phyloP scores from a whole-genome alignment of 257 asterid genomes.

The Solanum appendiculatum region DNA sequence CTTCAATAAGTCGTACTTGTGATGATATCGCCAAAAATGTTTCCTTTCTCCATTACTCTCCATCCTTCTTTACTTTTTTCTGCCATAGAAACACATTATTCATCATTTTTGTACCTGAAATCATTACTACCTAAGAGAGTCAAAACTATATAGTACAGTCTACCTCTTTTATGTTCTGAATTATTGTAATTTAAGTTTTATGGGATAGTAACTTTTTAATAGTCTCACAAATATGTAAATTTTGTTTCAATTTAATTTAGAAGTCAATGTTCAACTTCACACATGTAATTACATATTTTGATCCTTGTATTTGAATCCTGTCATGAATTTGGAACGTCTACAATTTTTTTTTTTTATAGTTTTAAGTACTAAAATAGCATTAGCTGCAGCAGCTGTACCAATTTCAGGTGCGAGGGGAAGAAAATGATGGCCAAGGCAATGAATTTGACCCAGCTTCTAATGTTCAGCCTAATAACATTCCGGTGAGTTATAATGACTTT shows the following conservation, averaged over 20 bases:
- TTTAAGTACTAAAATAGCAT: neutral
- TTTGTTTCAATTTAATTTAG: neutral
- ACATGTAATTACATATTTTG: neutral
- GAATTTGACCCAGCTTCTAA: neutral
- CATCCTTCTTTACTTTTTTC: neutral
- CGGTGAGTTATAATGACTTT: slow-evolving; percentile 3
- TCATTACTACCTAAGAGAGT: neutral
- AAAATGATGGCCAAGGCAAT: neutral
- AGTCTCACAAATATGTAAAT: neutral
- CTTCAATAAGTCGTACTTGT: neutral
- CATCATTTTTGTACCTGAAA: neutral
- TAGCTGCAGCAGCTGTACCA: neutral
- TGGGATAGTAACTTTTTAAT: neutral
- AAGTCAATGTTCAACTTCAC: neutral
- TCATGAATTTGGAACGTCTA: neutral
- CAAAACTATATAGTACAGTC: neutral
- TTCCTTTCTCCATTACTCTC: neutral
- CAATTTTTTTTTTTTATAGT: neutral
- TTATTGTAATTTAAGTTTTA: neutral
- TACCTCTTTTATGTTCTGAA: neutral
- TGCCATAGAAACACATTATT: neutral
- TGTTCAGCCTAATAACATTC: neutral
- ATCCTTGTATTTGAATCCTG: neutral
- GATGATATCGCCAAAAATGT: neutral
- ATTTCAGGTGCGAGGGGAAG: neutral